phyloP scores from a whole-genome alignment of 257 asterid species.

The Eucommia ulmoides region DNA sequence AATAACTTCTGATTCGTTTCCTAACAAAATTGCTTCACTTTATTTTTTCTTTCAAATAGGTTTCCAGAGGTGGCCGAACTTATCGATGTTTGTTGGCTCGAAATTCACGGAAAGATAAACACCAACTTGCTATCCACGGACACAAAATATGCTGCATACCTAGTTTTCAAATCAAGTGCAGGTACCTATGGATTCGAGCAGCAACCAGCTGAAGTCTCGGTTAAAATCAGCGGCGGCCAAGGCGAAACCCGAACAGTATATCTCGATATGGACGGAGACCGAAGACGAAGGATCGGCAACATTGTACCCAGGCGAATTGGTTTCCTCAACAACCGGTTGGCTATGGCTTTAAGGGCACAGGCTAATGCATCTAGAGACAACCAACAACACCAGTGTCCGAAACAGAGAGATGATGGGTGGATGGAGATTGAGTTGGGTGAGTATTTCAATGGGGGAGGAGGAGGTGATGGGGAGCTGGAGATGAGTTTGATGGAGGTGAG shows the following conservation, averaged over 20 bases:
- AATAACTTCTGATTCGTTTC: no score
- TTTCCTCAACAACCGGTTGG: no score
- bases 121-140: conserved; percentile 7
- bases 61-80: conserved; percentile 57
- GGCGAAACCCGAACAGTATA: conserved; percentile 1
- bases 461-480: conserved; percentile 34
- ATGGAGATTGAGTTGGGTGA: conserved; percentile 45
- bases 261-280: background rate
- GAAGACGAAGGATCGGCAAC: background rate
- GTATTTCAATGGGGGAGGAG: conserved; percentile 19
- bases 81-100: conserved; percentile 44
- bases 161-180: conserved; percentile 12
- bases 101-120: conserved; percentile 30
- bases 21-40: no score
- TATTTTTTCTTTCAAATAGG: conserved; percentile 19
- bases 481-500: conserved; percentile 41
- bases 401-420: conserved; percentile 46
- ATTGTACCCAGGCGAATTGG: background rate
- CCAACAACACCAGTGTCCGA: conserved; percentile 23
- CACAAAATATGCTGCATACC: conserved; percentile 15
- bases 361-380: background rate
- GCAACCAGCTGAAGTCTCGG: conserved; percentile 9
- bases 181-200: conserved; percentile 8
- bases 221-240: conserved; percentile 2
- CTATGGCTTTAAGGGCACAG: background rate